Evolutionary conservation across 805 yeast genomes (phyloP), one percentile per base, ranked within the genome.

Genomic region (Wickerhamomyces strasburgensis): DNA sequence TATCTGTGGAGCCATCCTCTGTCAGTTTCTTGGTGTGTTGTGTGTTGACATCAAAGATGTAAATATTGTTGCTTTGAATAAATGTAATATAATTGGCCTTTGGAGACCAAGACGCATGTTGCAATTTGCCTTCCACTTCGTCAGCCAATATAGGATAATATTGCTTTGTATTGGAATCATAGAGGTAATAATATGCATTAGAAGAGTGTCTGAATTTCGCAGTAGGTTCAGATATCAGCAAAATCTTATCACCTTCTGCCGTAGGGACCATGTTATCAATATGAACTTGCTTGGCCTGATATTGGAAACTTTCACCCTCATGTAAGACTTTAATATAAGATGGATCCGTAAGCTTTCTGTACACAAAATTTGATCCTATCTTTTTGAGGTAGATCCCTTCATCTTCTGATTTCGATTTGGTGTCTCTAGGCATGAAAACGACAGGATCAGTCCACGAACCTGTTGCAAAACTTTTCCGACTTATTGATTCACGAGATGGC

Each of bases 131-230:
- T 6, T 56, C 54, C 2, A 47, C 48, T 3, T 47, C 48, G 5
- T 46, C 46, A 15, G 48, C 48, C 3, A 51, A 37, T 5, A 68
- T 46, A 10, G 67, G 64, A 4, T 43, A 51, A 28, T 67, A 61
- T 5, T 51, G 43, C 11, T 58, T 58, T 0, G 65, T 44, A 0
- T 48, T 59, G 7, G 76, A 53, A 42, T 84, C 79, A 36, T 73
- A 66, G 3, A 84, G 32, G 81, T 85, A 86, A 59, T 74, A 83
- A 16, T 61, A 48, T 0, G 80, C 80, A 29, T 58, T 61, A 1
- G 78, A 62, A 0, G 95, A 85, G 54, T 86, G 87, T 46, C 96
- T 70, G 72, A 79, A 86, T 49, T 78, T 73, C 21, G 54, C 51
- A 11, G 57, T 52, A 10, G 43, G 38, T 38, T 84, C 72, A 0